Evolutionary conservation across 1,284 basidiomycete species (phyloP), one percentile per base, ranked within the genome.

Genomic region (Hypsizygus ulmarius): DNA sequence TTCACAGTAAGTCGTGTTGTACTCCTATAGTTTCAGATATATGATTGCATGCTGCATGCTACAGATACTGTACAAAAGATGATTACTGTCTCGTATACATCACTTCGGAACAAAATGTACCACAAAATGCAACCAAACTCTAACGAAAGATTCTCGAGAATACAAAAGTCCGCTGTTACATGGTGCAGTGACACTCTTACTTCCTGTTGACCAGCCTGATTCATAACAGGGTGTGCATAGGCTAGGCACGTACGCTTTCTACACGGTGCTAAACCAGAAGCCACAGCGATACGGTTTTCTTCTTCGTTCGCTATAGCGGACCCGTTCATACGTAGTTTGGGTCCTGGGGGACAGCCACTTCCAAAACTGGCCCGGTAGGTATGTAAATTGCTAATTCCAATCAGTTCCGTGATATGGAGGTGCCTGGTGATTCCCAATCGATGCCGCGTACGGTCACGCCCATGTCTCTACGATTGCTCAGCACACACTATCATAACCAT

Each of bases 201-300:
- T 35, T 32, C 12, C 3, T 29, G 25, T 37, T 27, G 3, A 7
- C 35, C 21, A 33, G 34, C 14, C 21, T 34, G 27, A 16, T 44
- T 52, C 5, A 49, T n/a, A 28, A n/a, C 4, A 37, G 5, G 11
- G 10, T 15, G 9, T 7, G n/a, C 27, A n/a, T 58, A 94, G 91
- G 84, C 74, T 95, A n/a, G 90, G 91, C 11, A 75, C 74, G 38
- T 81, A 84, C 51, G 91, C 91, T 1, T 90, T 93, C 61, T 73
- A 81, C 54, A 69, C 75, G 9, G 76, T 91, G 29, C 64, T 94
- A 3, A 71, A 71, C 1, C 71, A 67, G 27, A 87, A 82, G 55
- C 71, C 78, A 18, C 69, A 74, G 12, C 63, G 63, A 5, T 85
- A 87, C 60, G 45, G 57, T 2, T 54, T 66, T 1, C 38, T 87